Conservation (phyloP, 129 eudicot species). For the Flaveria sonorensis region DNA sequence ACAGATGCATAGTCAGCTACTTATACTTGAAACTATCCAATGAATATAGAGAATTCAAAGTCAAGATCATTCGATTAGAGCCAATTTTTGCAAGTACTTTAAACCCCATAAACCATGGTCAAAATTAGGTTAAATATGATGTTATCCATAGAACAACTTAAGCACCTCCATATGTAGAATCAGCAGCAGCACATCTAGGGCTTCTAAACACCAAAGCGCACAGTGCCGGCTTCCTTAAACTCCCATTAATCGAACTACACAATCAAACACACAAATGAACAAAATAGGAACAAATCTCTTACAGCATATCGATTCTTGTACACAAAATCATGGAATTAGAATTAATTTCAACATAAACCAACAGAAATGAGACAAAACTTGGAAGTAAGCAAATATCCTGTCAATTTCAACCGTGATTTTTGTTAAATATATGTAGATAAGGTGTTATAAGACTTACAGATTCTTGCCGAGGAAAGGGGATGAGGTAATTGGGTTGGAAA, state of each 20-base stretch:
- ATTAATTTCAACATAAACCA: neutral
- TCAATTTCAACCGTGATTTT: neutral
- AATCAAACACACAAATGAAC: constrained; percentile 5
- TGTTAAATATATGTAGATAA: constrained; percentile 10
- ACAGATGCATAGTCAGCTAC: constrained; percentile 11
- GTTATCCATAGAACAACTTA: neutral
- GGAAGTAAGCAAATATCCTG: neutral
- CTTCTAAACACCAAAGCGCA: constrained; percentile 33
- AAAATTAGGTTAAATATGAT: constrained; percentile 23
- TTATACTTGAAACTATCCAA: constrained; percentile 4
- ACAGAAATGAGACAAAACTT: constrained; percentile 6
- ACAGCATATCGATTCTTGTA: neutral
- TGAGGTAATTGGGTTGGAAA: constrained; percentile 48
- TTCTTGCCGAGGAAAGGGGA: constrained; percentile 61
- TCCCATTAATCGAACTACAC: constrained; percentile 42
- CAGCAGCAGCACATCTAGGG: constrained; percentile 66
- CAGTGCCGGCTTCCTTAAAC: constrained; percentile 35
- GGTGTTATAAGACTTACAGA: constrained; percentile 45
- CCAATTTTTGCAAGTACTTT: neutral
- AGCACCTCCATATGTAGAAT: constrained; percentile 71
- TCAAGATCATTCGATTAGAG: neutral
- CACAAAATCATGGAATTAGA: constrained; percentile 21
- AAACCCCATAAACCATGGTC: constrained; percentile 9
- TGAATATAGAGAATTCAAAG: neutral
- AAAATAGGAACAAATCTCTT: neutral